Evolutionary conservation across 2,329 filamentous ascomycete genomes (phyloP), one percentile per base, ranked within the genome.

Genomic region (Grosmannia penicillata): DNA sequence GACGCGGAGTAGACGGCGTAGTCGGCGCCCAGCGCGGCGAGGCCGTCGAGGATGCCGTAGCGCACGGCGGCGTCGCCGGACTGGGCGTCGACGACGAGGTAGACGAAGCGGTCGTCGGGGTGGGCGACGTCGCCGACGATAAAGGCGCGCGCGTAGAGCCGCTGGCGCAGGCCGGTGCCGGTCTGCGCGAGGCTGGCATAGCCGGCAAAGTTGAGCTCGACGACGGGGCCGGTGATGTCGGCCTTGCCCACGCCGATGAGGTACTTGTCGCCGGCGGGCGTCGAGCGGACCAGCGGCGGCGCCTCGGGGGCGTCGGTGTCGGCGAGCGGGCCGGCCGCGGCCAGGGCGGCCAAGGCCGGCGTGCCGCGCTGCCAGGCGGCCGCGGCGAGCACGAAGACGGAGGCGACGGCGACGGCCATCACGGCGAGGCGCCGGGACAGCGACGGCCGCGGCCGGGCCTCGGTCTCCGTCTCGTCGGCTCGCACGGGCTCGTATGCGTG

Each of bases 141-240:
- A 58, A 96, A 96, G 24, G 89, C 81, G 36, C 89, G 77, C 28
- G 85, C 86, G 58, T 91, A 89, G 14, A 94, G 66, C 35, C 89
- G 75, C 60, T 96, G 89, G 35, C 87, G 78, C 36, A 96, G 64
- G 18, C 89, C 89, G 3, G 77, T 78, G 33, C 89, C 89, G 23
- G 80, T 62, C 60, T 96, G 89, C 30, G 72, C 72, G n/a, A 78
- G 65, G 56, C 87, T 82, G 24, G 89, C 89, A 62, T 95, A 95
- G 44, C 87, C 87, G 68, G 89, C 91, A 54, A 95, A 71, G 50
- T 85, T 86, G 52, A 95, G 72, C 56, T 95, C 85, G 18, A 93
- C 86, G 11, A 93, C 84, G 0, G 86, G 85, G 3, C 82, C 70
- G 0, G 70, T 75, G 47, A 74, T 71, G 47, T 75, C 70, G 6